These are phyloP conservation scores for Colletotrichum cuscutae DNA, from an alignment of 2,329 filamentous ascomycete species.

Conservation along the genomic window DNA sequence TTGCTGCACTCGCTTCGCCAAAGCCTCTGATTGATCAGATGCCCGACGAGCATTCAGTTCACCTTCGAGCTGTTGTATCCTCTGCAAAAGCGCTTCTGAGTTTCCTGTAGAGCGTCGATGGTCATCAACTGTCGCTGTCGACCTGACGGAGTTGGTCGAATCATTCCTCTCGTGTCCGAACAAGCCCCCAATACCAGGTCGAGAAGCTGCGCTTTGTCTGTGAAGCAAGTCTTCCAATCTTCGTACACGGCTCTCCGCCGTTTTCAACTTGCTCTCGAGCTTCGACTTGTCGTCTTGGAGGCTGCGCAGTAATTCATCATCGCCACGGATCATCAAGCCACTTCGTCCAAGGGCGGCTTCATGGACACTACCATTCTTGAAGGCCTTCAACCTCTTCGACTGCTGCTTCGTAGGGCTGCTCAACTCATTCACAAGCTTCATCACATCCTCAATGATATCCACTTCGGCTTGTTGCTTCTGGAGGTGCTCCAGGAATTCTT, in stretches of 20 bases:
- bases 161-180: slow-evolving; percentile 64
- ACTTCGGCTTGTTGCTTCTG: slow-evolving; percentile 73
- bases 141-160: slow-evolving; percentile 59
- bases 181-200: slow-evolving; percentile 63
- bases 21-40: slow-evolving; percentile 57
- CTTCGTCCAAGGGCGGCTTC: slow-evolving; percentile 90
- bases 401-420: slow-evolving; percentile 87
- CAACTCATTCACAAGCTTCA: slow-evolving; percentile 81
- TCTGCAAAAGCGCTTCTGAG: slow-evolving; percentile 56
- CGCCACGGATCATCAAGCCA: slow-evolving; percentile 85
- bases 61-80: slow-evolving; percentile 72
- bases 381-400: slow-evolving; percentile 86
- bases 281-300: slow-evolving; percentile 86
- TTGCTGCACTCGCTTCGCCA: slow-evolving; percentile 62
- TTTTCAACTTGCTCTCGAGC: slow-evolving; percentile 78
- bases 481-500: slow-evolving; percentile 76
- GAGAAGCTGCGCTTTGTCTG: slow-evolving; percentile 74
- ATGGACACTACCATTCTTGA: slow-evolving; percentile 96
- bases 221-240: slow-evolving; percentile 93
- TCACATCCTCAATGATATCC: slow-evolving; percentile 75
- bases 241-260: slow-evolving; percentile 89
- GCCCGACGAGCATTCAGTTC: slow-evolving; percentile 53
- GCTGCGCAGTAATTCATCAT: slow-evolving; percentile 81
- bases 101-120: slow-evolving; percentile 58
- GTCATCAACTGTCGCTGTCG: slow-evolving; percentile 52